These are phyloP conservation scores for Fusarium foetens DNA, from an alignment of 2,329 filamentous ascomycete genomes.

Conservation along the genomic window DNA sequence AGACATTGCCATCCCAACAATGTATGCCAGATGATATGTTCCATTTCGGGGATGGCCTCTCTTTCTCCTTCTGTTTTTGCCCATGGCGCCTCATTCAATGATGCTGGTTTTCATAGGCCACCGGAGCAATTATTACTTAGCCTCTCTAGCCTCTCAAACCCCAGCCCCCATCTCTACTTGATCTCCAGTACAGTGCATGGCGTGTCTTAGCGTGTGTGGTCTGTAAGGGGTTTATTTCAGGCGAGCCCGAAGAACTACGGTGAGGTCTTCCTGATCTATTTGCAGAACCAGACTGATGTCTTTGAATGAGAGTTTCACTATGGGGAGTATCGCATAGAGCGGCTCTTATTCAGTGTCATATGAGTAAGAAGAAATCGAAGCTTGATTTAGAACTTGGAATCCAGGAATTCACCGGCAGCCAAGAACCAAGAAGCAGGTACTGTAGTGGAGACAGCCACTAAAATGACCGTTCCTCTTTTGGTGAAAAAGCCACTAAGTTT, in stretches of 20 bases:
- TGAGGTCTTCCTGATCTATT: not conserved
- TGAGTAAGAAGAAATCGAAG: constrained; percentile 8
- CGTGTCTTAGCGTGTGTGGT: constrained; percentile 17
- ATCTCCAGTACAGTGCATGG: constrained; percentile 13
- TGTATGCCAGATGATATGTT: not conserved
- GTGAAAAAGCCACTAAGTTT: constrained; percentile 27
- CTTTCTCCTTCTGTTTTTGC: constrained; percentile 18
- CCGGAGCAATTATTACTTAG: constrained; percentile 15
- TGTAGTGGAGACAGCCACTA: constrained; percentile 18
- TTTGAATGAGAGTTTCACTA: not conserved
- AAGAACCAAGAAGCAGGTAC: constrained; percentile 14
- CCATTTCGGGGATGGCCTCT: constrained; percentile 1
- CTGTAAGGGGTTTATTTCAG: constrained; percentile 5
- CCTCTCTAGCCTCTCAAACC: constrained; percentile 9
- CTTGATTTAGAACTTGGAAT: constrained; percentile 7
- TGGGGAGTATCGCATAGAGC: constrained; percentile 1
- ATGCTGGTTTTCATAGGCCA: constrained; percentile 4
- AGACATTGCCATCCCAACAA: not conserved
- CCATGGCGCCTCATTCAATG: not conserved
- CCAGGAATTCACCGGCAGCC: constrained; percentile 11
- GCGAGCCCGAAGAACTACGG: not conserved
- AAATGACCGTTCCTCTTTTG: constrained; percentile 8
- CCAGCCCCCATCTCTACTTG: constrained; percentile 5
- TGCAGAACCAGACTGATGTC: not conserved
- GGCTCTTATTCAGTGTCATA: constrained; percentile 1